A percentile compares a stretch with the other conserved stretches of the same genome.
phyloP scores from a whole-genome alignment of 2,329 filamentous ascomycete species.

The Myriosclerotinia scirpicola region DNA sequence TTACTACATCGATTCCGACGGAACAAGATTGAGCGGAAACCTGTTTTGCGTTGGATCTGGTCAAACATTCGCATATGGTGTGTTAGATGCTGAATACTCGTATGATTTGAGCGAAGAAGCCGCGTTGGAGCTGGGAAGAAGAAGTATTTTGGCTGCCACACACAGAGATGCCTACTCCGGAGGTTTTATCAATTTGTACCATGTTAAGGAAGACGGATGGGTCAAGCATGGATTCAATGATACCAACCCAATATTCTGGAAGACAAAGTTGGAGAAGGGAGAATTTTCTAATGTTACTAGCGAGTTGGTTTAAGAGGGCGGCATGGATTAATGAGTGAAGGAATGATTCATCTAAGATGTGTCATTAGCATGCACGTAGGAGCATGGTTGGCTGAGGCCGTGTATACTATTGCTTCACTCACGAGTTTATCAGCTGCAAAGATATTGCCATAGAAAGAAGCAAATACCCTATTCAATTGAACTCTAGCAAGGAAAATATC shows the following conservation, averaged over 20 bases:
- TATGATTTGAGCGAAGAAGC: conserved; percentile 87
- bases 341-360: conserved; percentile 36
- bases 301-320: conserved; percentile 37
- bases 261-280: conserved; percentile 97
- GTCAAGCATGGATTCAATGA: conserved; percentile 98
- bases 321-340: conserved; percentile 20
- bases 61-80: conserved; percentile 98
- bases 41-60: conserved; percentile 97
- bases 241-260: conserved; percentile 99
- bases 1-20: conserved; percentile 98
- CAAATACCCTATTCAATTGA: neutral
- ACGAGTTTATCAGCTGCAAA: conserved; percentile 34
- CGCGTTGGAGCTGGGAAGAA: conserved; percentile 83
- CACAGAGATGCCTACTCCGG: conserved; percentile 98
- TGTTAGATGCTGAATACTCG: conserved; percentile 90
- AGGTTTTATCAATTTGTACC: conserved; percentile 98
- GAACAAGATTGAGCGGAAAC: conserved; percentile 88
- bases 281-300: conserved; percentile 67
- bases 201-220: conserved; percentile 98
- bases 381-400: conserved; percentile 29
- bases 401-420: conserved; percentile 39
- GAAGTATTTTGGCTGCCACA: conserved; percentile 93
- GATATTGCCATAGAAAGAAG: conserved; percentile 22
- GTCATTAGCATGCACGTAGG: conserved; percentile 39
- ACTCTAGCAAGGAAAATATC: neutral